Evolutionary conservation across 2,329 filamentous ascomycete species (phyloP), one percentile per base, ranked within the genome.

Genomic region (Huntiella moniliformis): DNA sequence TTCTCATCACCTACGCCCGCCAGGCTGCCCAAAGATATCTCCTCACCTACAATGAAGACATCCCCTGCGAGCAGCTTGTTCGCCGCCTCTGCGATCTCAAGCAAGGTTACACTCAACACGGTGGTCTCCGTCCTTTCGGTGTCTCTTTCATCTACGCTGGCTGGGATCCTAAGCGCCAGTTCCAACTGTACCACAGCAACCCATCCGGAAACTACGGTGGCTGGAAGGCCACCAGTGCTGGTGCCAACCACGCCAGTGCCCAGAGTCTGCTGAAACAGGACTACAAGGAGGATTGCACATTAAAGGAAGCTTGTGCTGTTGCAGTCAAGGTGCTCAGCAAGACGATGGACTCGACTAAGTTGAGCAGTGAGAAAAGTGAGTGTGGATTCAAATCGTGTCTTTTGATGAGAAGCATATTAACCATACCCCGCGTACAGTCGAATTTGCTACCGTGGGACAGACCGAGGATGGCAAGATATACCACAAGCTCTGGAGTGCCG

Each of bases 121-220:
- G 91, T 73, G 91, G 91, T 69, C 82, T 98, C 49, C 84, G 91
- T 56, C 91, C 91, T 12, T 98, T 98, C 57, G 91, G 91, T 63
- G 91, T 98, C 41, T 95, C 87, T 41, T 96, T 98, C 75, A 96
- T 98, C 73, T 98, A 98, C 61, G 92, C 92, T 42, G 91, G 91
- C 50, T 98, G 87, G 75, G 91, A 98, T 60, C 84, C 84, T 50
- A 82, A 92, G 65, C 76, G 87, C 58, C 81, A 96, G 62, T 98
- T 98, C 72, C 91, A 98, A 70, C 77, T 98, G 52, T 98, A 96
- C 68, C 86, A 96, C 63, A 95, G 87, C 71, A 98, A 98, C 65
- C 91, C 91, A 11, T 93, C 84, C 52, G 91, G 91, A 56, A 98
- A 98, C 71, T 98, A 98, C 61, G 92, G 91, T 53, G 91, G 91